Evolutionary conservation across 2,329 filamentous ascomycete genomes (phyloP).

Genomic region (Blastomyces silverae): DNA sequence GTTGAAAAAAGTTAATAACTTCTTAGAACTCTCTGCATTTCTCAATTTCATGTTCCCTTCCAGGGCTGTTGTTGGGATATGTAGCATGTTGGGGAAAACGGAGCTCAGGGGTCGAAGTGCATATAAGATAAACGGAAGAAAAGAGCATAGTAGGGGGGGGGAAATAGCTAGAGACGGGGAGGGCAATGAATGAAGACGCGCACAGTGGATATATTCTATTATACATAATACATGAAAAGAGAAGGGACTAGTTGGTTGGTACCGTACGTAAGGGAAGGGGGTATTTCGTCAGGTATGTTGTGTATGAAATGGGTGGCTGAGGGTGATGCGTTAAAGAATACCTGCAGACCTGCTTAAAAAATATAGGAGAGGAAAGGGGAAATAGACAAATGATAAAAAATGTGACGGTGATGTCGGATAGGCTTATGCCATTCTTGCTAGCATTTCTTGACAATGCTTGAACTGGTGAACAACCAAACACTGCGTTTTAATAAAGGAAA

Average conservation of each 20-base stretch:
- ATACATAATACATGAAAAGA: neutral
- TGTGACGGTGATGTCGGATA: neutral
- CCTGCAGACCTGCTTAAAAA: neutral
- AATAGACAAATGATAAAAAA: neutral
- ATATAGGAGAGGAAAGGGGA: neutral
- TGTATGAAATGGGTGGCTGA: neutral
- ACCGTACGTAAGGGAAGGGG: neutral
- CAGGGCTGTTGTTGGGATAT: neutral
- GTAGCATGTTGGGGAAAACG: neutral
- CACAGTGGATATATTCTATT: neutral
- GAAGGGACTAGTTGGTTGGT: neutral
- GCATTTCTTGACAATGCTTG: neutral
- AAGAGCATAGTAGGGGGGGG: neutral
- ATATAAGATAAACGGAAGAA: neutral
- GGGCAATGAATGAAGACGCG: neutral
- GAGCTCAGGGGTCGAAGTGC: neutral
- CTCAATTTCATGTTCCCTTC: neutral
- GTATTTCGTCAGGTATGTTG: neutral
- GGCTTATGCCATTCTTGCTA: neutral
- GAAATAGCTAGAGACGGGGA: neutral
- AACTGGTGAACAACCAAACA: neutral
- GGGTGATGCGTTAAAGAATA: neutral
- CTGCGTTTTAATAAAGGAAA: neutral
- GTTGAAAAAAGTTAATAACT: neutral
- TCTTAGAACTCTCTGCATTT: neutral